These are phyloP conservation scores for Leishmania turanica DNA, from an alignment of 208 protist species.

Conservation along the genomic window DNA sequence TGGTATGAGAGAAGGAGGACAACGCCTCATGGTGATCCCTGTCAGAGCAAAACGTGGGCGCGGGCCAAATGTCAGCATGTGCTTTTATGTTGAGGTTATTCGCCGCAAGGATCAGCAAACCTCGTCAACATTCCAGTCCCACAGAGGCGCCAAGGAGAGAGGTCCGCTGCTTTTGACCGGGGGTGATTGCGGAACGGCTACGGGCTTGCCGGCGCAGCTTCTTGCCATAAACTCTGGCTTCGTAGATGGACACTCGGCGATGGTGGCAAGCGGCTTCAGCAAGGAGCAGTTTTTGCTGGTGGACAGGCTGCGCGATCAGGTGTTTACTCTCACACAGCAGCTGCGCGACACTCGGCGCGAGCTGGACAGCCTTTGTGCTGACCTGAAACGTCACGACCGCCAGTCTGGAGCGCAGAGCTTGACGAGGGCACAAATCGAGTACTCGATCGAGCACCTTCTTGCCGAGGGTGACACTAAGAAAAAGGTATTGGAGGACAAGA, in stretches of 20 bases:
- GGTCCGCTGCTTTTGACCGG: not conserved
- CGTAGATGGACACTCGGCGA: not conserved
- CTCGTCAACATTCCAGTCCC: not conserved
- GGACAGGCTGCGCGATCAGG: slow-evolving; percentile 65
- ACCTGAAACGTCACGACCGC: slow-evolving; percentile 45
- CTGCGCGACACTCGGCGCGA: slow-evolving; percentile 57
- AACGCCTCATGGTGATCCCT: slow-evolving; percentile 67
- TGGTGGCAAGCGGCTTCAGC: slow-evolving; percentile 45
- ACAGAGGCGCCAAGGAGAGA: slow-evolving; percentile 4
- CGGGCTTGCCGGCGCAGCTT: not conserved
- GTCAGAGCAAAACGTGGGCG: slow-evolving; percentile 41
- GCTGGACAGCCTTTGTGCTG: slow-evolving; percentile 49
- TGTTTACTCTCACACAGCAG: slow-evolving; percentile 68
- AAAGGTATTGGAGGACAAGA: slow-evolving; percentile 45
- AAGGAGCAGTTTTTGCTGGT: slow-evolving; percentile 68
- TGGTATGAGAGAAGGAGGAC: slow-evolving; percentile 64
- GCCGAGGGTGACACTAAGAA: slow-evolving; percentile 44
- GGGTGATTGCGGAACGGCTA: not conserved
- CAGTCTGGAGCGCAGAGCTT: slow-evolving; percentile 46
- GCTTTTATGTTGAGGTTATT: slow-evolving; percentile 57
- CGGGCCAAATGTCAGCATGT: slow-evolving; percentile 66
- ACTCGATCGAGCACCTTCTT: slow-evolving; percentile 67
- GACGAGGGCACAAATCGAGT: slow-evolving; percentile 60
- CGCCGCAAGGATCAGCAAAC: slow-evolving; percentile 48
- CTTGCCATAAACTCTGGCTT: slow-evolving; percentile 5